Evolutionary conservation across 352 stramenopile genomes (phyloP), one percentile per base, ranked within the genome.

Genomic region (Phytopythium kandeliae): DNA sequence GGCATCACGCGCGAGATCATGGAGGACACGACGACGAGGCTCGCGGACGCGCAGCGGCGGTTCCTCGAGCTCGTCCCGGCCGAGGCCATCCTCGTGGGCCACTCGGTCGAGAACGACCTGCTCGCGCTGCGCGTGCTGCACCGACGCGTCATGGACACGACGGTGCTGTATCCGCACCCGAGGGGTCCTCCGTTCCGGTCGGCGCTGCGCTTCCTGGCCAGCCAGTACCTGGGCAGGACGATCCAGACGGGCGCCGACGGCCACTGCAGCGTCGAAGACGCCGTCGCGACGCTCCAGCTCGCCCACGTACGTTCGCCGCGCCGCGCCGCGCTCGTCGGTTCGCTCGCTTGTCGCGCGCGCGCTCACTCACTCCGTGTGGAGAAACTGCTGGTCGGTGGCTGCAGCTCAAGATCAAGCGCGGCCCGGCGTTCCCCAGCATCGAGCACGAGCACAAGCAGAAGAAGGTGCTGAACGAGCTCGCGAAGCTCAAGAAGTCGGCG

Each of bases 51-150:
- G n/a, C 83, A 94, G 51, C 33, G 76, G 11, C 63, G 61, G 10
- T 83, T 94, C 33, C 47, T 92, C 4, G 45, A 65, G 13, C 47
- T 85, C 38, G 73, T 91, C 0, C 69, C 81, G 6, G 71, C 75
- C 0, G 67, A 90, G 21, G 82, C 84, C 5, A 89, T 95, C 37
- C 65, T 95, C 26, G 80, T 95, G n/a, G 86, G 86, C 16, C 86
- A 96, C 57, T 93, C 80, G 37, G 82, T 96, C 46, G 86, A 96
- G 51, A 95, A 94, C 58, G 86, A 96, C 52, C 57, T 95, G 6
- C 53, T 68, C 47, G 82, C 80, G 10, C 60, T 96, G 25, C 60
- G 67, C 11, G 58, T 95, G 16, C 49, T 90, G 40, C 86, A 96
- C 50, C 65, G 68, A 19, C 80, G 80, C 25, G 58, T 92, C 48